A percentile compares a stretch with the other conserved stretches of the same genome.
Evolutionary conservation across 176 grass and related monocot species (phyloP).

Genomic region (sorghum (Sorghum bicolor)): Sorghum_bicolor_NCBIv3 NC_012878.2:58471501-58472000

Average conservation of each 20-base stretch:
- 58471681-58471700: too few species aligned
- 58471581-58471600: too few species aligned
- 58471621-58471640: too few species aligned
- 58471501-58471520: too few species aligned
- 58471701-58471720: background rate
- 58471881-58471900: slow-evolving; percentile 82
- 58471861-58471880: slow-evolving; percentile 33
- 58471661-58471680: too few species aligned
- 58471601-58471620: too few species aligned
- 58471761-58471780: background rate
- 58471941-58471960: slow-evolving; percentile 81
- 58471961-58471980: slow-evolving; percentile 89
- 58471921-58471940: slow-evolving; percentile 61
- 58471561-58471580: too few species aligned
- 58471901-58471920: slow-evolving; percentile 74
- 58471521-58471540: too few species aligned
- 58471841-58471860: slow-evolving; percentile 74
- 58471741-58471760: background rate
- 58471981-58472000: slow-evolving; percentile 55
- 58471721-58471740: background rate
- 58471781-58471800: background rate
- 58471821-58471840: slow-evolving; percentile 61
- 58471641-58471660: too few species aligned
- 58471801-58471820: slow-evolving; percentile 59
- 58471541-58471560: too few species aligned